phyloP scores from a whole-genome alignment of 192 early-diverging fungal genomes.

The Neocallimastix lanati region DNA sequence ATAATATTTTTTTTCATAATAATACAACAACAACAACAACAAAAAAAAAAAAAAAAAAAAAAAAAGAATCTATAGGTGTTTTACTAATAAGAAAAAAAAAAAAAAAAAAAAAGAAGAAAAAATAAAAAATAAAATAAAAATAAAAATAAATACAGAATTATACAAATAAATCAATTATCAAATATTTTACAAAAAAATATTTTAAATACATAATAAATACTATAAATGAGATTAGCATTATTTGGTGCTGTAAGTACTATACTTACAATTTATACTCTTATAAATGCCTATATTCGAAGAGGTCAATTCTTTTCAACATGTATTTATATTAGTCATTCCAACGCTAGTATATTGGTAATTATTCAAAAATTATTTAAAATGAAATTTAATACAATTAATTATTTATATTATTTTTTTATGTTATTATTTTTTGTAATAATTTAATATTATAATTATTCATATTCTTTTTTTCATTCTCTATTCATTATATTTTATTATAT shows the following conservation, averaged over 20 bases:
- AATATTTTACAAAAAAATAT: no score
- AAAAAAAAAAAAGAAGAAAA: no score
- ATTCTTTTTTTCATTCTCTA: not conserved
- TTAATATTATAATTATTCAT: not conserved
- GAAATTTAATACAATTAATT: not conserved
- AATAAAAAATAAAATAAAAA: no score
- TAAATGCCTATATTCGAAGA: not conserved
- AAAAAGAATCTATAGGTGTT: no score
- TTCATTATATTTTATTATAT: not conserved
- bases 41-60: no score
- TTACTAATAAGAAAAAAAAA: no score
- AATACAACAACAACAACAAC: no score
- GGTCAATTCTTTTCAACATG: slow-evolving; percentile 77
- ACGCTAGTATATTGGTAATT: slow-evolving; percentile 66
- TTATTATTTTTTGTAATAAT: not conserved
- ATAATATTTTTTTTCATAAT: no score
- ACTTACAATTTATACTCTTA: not conserved
- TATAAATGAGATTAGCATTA: not conserved
- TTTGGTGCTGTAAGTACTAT: not conserved
- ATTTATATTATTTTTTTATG: slow-evolving; percentile 1
- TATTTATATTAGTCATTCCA: slow-evolving; percentile 73
- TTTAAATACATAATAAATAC: no score
- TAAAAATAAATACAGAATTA: no score
- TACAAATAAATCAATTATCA: no score
- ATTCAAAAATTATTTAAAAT: not conserved